Evolutionary conservation across 331 rosid species (phyloP).

Genomic region (Dryas integrifolia): DNA sequence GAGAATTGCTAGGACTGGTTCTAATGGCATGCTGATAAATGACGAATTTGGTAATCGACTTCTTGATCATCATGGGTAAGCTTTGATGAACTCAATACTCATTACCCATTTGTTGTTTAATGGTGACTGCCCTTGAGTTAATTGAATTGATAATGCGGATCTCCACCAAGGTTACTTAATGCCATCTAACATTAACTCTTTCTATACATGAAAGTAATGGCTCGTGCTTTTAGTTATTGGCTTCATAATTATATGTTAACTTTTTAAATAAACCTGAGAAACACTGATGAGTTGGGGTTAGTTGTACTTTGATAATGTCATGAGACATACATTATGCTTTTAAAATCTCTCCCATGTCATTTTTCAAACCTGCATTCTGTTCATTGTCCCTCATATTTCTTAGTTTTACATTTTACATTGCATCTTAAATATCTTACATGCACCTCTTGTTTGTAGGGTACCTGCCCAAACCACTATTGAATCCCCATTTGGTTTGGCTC

Average conservation of each 20-base stretch:
- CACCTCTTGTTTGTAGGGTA: not conserved
- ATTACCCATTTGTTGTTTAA: not conserved
- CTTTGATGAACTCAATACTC: not conserved
- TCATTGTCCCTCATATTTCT: not conserved
- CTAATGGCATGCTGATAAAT: no score
- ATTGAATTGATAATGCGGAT: not conserved
- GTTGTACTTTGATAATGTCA: no score
- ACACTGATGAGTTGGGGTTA: no score
- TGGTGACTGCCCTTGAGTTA: no score
- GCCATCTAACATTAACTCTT: not conserved
- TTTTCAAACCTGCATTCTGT: not conserved
- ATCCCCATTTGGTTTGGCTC: not conserved
- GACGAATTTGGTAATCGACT: not conserved
- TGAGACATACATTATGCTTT: no score
- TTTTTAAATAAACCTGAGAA: not conserved
- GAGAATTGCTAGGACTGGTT: no score
- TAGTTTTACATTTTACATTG: not conserved
- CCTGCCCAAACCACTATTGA: not conserved
- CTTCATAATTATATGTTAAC: not conserved
- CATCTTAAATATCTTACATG: not conserved
- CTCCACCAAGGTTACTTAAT: not conserved
- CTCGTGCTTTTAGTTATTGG: not conserved
- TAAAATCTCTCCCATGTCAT: not conserved
- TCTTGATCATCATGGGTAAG: constrained; percentile 9
- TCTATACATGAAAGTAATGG: not conserved